Evolutionary conservation across 352 stramenopile genomes (phyloP).

Genomic region (Globisporangium emineosum): DNA sequence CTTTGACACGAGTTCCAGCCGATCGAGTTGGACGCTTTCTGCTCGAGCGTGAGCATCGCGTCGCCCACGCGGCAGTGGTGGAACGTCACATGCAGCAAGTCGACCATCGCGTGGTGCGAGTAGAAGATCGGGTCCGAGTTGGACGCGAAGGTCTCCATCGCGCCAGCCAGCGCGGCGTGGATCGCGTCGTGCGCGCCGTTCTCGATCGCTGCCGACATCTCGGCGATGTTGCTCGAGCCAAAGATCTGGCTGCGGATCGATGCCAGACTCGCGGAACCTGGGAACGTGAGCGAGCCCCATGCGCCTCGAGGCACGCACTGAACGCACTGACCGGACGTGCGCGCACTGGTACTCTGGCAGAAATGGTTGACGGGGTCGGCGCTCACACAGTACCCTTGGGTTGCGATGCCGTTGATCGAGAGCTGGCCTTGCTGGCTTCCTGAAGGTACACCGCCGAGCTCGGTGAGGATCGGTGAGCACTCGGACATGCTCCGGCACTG

Average conservation of each 20-base stretch:
- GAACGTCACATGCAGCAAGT: slow-evolving; percentile 52
- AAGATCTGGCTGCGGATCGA: slow-evolving; percentile 54
- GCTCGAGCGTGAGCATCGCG: slow-evolving; percentile 21
- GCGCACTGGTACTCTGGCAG: slow-evolving; percentile 34
- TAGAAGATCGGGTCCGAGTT: slow-evolving; percentile 61
- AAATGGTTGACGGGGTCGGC: slow-evolving; percentile 36
- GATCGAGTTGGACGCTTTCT: slow-evolving; percentile 27
- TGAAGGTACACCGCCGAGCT: slow-evolving; percentile 30
- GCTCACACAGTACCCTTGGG: slow-evolving; percentile 33
- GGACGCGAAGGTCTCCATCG: slow-evolving; percentile 48
- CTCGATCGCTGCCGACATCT: slow-evolving; percentile 25
- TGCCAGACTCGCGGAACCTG: slow-evolving; percentile 28
- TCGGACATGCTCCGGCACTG: slow-evolving; percentile 1
- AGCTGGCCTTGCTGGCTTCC: slow-evolving; percentile 17
- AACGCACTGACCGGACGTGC: slow-evolving; percentile 26
- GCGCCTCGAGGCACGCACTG: slow-evolving; percentile 36
- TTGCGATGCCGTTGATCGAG: slow-evolving; percentile 25
- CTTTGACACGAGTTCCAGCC: slow-evolving; percentile 17
- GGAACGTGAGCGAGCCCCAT: slow-evolving; percentile 23
- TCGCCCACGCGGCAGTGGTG: slow-evolving; percentile 45
- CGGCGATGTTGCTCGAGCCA: slow-evolving; percentile 27
- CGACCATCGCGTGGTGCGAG: slow-evolving; percentile 45
- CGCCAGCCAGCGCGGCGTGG: slow-evolving; percentile 36
- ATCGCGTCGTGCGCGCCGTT: slow-evolving; percentile 50
- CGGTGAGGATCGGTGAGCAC: slow-evolving; percentile 28